Evolutionary conservation across 83 land plant species (phyloP).

Genomic region (Thuja plicata): DNA sequence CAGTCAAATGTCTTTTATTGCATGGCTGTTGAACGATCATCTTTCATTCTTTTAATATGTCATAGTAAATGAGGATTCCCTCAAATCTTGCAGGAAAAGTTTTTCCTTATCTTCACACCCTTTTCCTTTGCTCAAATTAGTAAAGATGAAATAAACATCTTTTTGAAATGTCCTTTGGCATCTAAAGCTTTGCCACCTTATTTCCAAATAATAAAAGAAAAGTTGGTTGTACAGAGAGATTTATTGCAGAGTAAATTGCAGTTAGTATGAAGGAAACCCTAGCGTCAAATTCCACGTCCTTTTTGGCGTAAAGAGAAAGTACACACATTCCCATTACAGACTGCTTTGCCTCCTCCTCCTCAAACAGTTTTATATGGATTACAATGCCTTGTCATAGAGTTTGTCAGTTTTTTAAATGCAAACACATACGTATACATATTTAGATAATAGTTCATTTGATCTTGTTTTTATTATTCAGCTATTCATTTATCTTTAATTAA

Average conservation of each 20-base stretch:
- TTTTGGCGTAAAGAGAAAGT: no score
- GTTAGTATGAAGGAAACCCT: neutral
- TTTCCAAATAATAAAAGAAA: neutral
- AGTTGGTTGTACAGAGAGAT: neutral
- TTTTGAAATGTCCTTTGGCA: neutral
- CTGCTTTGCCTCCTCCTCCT: no score
- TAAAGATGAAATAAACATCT: neutral
- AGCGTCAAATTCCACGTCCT: neutral
- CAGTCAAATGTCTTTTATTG: no score
- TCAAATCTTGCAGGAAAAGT: neutral
- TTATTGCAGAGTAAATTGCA: neutral
- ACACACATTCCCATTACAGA: no score
- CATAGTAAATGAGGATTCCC: neutral
- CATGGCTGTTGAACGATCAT: neutral
- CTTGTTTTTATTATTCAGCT: no score
- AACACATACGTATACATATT: no score
- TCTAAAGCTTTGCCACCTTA: neutral
- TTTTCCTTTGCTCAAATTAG: neutral
- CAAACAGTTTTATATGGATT: no score
- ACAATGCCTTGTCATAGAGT: no score
- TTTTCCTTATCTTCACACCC: neutral
- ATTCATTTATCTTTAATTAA: no score
- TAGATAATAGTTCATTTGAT: no score
- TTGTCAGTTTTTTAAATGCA: no score
- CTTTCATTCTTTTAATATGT: neutral